A percentile compares a stretch with the other conserved stretches of the same genome.
Evolutionary conservation across 768 basidiomycete species (phyloP).

Genomic region (Paxillus rubicundulus): DNA sequence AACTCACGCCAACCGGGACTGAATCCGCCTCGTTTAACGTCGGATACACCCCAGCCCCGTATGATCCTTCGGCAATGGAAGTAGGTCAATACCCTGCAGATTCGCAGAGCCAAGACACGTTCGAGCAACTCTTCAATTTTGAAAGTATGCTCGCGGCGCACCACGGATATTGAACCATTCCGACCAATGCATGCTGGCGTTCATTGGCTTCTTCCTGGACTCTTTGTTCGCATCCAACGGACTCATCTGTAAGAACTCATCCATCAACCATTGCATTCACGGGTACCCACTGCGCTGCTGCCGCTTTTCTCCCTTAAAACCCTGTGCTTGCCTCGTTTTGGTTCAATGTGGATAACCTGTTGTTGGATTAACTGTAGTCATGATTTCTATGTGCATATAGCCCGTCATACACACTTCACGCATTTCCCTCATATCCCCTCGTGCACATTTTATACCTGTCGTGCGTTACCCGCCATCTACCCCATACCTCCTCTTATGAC

Average conservation of each 20-base stretch:
- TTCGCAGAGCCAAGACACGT: slow-evolving; percentile 34
- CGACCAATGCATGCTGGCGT: slow-evolving; percentile 37
- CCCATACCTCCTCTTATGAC: slow-evolving; percentile 22
- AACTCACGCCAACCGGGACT: slow-evolving; percentile 10
- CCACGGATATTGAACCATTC: slow-evolving; percentile 31
- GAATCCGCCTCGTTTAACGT: slow-evolving; percentile 16
- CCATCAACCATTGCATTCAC: slow-evolving; percentile 23
- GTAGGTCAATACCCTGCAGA: slow-evolving; percentile 31
- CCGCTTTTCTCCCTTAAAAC: slow-evolving; percentile 9
- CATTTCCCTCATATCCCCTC: slow-evolving; percentile 1
- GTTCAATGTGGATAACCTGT: slow-evolving; percentile 35
- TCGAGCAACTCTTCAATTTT: slow-evolving; percentile 37
- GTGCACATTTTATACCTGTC: slow-evolving; percentile 8
- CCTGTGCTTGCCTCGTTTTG: slow-evolving; percentile 23
- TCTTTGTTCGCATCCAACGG: slow-evolving; percentile 21
- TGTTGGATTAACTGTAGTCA: slow-evolving; percentile 38
- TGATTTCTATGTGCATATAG: slow-evolving; percentile 30
- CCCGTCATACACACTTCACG: slow-evolving; percentile 25
- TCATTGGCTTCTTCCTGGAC: slow-evolving; percentile 31
- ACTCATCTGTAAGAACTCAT: slow-evolving; percentile 30
- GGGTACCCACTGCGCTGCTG: slow-evolving; percentile 32
- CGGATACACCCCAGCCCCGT: slow-evolving; percentile 22
- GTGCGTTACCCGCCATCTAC: slow-evolving; percentile 23
- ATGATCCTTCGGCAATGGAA: slow-evolving; percentile 28
- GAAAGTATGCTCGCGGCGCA: slow-evolving; percentile 33